phyloP scores from a whole-genome alignment of 177 flowering plant species.

The Vitis hybrid region DNA sequence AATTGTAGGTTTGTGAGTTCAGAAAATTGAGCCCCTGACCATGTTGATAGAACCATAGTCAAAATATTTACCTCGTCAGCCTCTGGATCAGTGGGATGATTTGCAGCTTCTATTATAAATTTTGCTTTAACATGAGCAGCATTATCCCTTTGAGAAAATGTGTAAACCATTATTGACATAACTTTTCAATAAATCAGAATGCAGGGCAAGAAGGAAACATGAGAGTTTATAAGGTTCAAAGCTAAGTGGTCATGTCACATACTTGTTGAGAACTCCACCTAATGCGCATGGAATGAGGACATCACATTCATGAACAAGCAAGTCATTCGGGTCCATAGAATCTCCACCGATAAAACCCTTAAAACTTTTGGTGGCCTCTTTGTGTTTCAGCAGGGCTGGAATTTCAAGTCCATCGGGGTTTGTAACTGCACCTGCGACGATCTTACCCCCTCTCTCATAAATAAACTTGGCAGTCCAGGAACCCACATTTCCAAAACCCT shows the following conservation, averaged over 20 bases:
- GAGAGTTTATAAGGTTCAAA: too few relatives aligned
- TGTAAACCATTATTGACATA: too few relatives aligned
- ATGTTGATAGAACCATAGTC: too few relatives aligned
- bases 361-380: conserved; percentile 41
- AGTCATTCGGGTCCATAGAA: conserved; percentile 49
- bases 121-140: conserved; percentile 74
- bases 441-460: conserved; percentile 73
- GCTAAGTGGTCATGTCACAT: too few relatives aligned
- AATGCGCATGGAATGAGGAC: conserved; percentile 84
- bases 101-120: conserved; percentile 81
- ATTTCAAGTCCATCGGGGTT: conserved; percentile 65
- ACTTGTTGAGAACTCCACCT: conserved; percentile 82
- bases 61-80: conserved; percentile 70
- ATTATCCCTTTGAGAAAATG: conserved; percentile 53
- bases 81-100: conserved; percentile 86
- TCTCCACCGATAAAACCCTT: conserved; percentile 58
- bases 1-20: neutral
- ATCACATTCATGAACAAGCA: conserved; percentile 78
- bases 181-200: too few relatives aligned
- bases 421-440: conserved; percentile 60
- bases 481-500: conserved; percentile 92
- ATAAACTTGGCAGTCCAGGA: conserved; percentile 77
- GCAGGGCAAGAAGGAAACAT: too few relatives aligned
- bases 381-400: conserved; percentile 52
- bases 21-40: too few relatives aligned